Percentiles rank a stretch among this genome's conserved stretches.
Evolutionary conservation across 768 basidiomycete species (phyloP).

Genomic region (Pleurotus tuoliensis): DNA sequence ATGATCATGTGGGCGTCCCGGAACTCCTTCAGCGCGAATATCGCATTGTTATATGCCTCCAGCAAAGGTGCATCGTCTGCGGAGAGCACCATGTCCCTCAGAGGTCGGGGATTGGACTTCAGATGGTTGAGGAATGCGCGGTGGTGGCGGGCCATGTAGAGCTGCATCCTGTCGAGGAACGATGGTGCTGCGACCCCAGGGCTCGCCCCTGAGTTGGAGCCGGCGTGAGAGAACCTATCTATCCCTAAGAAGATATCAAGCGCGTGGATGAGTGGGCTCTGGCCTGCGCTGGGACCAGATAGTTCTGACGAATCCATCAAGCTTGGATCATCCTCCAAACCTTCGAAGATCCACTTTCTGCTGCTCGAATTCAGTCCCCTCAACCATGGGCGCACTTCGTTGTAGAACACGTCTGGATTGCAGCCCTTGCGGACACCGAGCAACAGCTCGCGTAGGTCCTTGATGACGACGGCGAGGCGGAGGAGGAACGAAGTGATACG

Average conservation of each 20-base stretch:
- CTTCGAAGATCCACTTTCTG: constrained; percentile 56
- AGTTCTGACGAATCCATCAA: constrained; percentile 47
- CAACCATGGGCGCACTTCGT: constrained; percentile 80
- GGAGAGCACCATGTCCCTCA: constrained; percentile 49
- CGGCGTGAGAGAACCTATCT: constrained; percentile 41
- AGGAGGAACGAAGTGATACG: constrained; percentile 67
- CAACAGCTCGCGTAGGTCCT: constrained; percentile 63
- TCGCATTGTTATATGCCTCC: constrained; percentile 61
- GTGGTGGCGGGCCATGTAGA: constrained; percentile 82
- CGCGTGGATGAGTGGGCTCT: constrained; percentile 75
- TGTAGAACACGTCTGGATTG: constrained; percentile 74
- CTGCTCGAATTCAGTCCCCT: constrained; percentile 59
- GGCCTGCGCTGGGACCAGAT: constrained; percentile 84
- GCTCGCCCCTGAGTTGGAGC: constrained; percentile 18
- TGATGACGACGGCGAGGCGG: constrained; percentile 61
- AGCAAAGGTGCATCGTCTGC: constrained; percentile 26
- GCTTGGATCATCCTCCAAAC: constrained; percentile 41
- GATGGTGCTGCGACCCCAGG: constrained; percentile 19
- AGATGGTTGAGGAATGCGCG: constrained; percentile 75
- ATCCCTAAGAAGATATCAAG: constrained; percentile 74
- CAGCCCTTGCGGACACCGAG: constrained; percentile 68
- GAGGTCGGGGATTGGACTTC: constrained; percentile 49
- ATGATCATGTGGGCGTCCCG: constrained; percentile 77
- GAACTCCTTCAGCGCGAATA: constrained; percentile 65
- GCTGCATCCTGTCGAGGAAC: constrained; percentile 70